Base-by-base conservation (phyloP, 2,329 filamentous ascomycete species). In the Cryphonectria parasitica region DNA sequence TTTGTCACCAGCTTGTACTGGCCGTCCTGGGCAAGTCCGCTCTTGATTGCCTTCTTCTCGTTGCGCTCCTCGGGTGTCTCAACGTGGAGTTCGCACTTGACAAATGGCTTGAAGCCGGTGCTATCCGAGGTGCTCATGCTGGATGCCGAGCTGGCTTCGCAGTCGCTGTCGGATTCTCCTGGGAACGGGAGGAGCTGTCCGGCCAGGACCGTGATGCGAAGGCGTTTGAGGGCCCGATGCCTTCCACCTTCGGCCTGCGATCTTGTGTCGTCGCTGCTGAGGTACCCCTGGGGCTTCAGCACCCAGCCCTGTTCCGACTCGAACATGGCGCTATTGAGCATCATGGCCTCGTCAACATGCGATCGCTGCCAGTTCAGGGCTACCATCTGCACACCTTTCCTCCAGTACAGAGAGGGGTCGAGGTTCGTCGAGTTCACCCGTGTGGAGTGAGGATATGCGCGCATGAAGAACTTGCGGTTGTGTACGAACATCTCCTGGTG, bases 301-400 rank as follows among this genome's bases (percentile, higher is more conserved):
- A 95, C 89, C 92, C 93, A 98, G 56, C 95, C 95, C 58, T 88
- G 83, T 66, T 92, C 91, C 13, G 90, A 92, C 49, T 94, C 93
- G 79, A 98, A 99, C 96, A 99, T 98, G 78, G 92, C 96, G 77
- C 97, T 92, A 78, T 98, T 98, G 78, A 99, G 88, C 85, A 98
- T 97, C 88, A 98, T 97, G 60, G 93, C 93, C 69, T 96, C 89
- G 78, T 98, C 95, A 75, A 95, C 92, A 13, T 72, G 71, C 25
- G 71, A 67, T 2, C 92, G 95, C 81, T 99, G 96, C 95, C 96
- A 98, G 79, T 99, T 99, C 80, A 98, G 87, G 25, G 96, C 95
- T 6, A 94, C 95, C 95, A 99, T 98, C 80, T 99, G 96, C 28
- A 98, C 95, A 39, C 96, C 96, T 67, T 93, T 90, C 65, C 94